Evolutionary conservation across 129 eudicot genomes (phyloP), one percentile per base, ranked within the genome.

Genomic region (Logfia minima): DNA sequence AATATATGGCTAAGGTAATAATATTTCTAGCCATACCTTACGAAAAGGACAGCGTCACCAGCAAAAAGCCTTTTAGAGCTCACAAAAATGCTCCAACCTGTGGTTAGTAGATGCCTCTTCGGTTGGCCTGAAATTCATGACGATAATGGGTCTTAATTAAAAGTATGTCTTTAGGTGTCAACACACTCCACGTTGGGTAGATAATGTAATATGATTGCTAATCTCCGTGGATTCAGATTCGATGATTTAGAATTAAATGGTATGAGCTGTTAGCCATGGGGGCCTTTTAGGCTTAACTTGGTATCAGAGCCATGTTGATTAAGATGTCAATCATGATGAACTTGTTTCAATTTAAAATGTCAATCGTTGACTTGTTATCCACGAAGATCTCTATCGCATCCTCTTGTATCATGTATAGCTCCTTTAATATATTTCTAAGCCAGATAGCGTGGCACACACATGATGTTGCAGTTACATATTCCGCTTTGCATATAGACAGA

Each of bases 61-160:
- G 98, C 97, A 76, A 83, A 78, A 56, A 93, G 91, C 75, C 97
- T 87, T 83, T 90, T 93, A n/a, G 92, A 86, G 85, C 92, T 90
- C 55, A 93, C 96, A 81, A 90, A 93, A 22, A 90, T 88, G 79
- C 98, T 90, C 98, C 98, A 90, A 32, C 98, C 97, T 58, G 98
- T 93, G 7, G 98, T 93, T 80, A 93, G 76, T 79, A 90, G 84
- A 86, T 93, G 95, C 83, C 98, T 85, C 82, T 93, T 93, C 45
- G 98, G 98, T 68, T 90, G 98, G 41, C 98, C 98, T 93, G 82
- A 88, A 81, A 85, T 77, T 68, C 56, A 68, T 22, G 23, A 76
- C 28, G 34, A 79, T 29, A 26, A 73, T 13, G 18, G 8, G 22
- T 24, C 66, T 69, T 62, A 28, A 60, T 21, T 21, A 13, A 39